phyloP scores from a whole-genome alignment of 2,329 filamentous ascomycete genomes.

The Ophiosphaerella narmari region DNA sequence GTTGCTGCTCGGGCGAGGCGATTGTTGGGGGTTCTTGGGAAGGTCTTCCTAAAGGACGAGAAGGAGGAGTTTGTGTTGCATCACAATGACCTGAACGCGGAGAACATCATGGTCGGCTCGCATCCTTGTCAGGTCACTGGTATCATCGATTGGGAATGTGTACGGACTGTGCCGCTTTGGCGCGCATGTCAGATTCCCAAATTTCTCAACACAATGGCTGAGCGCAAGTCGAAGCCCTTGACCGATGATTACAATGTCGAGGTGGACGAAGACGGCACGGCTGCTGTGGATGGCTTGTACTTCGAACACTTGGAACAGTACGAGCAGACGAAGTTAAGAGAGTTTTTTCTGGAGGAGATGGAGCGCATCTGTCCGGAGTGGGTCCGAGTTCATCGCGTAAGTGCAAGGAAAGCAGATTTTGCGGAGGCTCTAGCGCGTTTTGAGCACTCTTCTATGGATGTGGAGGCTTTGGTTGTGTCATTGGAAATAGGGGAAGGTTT shows the following conservation, averaged over 20 bases:
- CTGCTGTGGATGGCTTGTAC: conserved; percentile 1
- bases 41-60: conserved; percentile 1
- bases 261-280: neutral
- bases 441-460: too few relatives aligned
- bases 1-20: too few relatives aligned
- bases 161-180: conserved; percentile 11
- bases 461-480: too few relatives aligned
- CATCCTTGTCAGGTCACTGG: conserved; percentile 4
- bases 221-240: neutral
- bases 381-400: conserved; percentile 1
- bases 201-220: conserved; percentile 3
- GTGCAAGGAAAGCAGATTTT: conserved; percentile 5
- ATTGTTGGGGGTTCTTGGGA: neutral
- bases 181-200: conserved; percentile 12
- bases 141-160: conserved; percentile 21
- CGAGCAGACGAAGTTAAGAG: conserved; percentile 10
- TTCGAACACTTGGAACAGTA: conserved; percentile 5
- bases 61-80: conserved; percentile 7
- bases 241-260: neutral
- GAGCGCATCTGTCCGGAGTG: conserved; percentile 12
- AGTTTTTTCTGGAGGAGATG: conserved; percentile 20
- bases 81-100: conserved; percentile 4
- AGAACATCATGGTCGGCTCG: conserved; percentile 15
- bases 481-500: too few relatives aligned
- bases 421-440: neutral